A percentile compares a stretch with the other conserved stretches of the same genome.
Conservation (phyloP, 768 basidiomycete genomes). For the Boletus rubescentipes region DNA sequence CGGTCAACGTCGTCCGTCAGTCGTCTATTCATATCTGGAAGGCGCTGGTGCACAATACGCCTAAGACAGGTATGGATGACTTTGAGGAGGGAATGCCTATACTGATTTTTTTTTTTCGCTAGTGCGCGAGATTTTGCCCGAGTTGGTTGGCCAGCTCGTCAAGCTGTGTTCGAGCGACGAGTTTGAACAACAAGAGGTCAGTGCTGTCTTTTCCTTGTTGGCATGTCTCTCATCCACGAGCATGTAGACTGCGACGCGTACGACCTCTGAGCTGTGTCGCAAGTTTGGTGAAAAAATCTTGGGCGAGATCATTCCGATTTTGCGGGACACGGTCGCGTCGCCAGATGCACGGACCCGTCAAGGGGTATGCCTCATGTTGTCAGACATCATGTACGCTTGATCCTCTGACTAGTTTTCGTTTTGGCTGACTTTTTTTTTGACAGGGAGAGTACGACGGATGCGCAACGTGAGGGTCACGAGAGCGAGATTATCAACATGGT, state of each 20-base stretch:
- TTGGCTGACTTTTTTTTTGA: not conserved
- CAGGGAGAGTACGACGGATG: conserved; percentile 82
- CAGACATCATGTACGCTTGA: conserved; percentile 76
- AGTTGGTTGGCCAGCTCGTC: conserved; percentile 78
- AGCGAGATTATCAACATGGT: conserved; percentile 86
- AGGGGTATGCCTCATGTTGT: conserved; percentile 85
- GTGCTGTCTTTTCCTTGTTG: not conserved
- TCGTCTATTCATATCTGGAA: conserved; percentile 98
- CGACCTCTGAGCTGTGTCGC: conserved; percentile 84
- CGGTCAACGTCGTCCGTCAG: conserved; percentile 84
- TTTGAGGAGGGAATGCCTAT: not conserved
- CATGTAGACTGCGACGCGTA: conserved; percentile 74
- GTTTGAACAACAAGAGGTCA: conserved; percentile 87
- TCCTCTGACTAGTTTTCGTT: not conserved
- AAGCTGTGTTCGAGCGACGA: conserved; percentile 75
- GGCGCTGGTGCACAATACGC: conserved; percentile 93
- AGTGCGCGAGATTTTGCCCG: conserved; percentile 90
- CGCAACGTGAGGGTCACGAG: conserved; percentile 84
- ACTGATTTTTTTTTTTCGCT: conserved; percentile 11
- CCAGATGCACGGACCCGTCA: conserved; percentile 65
- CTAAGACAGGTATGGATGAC: conserved; percentile 65
- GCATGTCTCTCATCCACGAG: not conserved
- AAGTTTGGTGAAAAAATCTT: conserved; percentile 94
- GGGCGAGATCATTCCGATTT: conserved; percentile 76
- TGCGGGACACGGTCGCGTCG: conserved; percentile 66